Percentiles rank a stretch among this genome's conserved stretches.
Evolutionary conservation across 2,329 filamentous ascomycete genomes (phyloP).

Genomic region (Aspergillus nomiae): DNA sequence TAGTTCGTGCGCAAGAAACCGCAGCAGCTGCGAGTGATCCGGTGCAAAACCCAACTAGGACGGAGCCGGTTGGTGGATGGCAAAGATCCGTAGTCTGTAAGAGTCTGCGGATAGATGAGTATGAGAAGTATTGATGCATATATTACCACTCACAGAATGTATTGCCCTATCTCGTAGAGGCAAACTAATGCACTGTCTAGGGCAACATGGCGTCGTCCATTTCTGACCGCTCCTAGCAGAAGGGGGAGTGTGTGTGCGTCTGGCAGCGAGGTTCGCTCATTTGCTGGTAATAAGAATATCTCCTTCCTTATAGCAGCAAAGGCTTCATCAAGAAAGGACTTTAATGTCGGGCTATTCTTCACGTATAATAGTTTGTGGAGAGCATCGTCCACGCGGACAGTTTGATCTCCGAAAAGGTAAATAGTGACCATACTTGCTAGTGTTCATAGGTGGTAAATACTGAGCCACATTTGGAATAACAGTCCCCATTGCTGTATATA

Average conservation of each 20-base stretch:
- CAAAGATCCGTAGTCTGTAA: background rate
- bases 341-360: background rate
- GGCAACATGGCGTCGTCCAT: background rate
- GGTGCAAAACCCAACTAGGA: background rate
- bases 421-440: background rate
- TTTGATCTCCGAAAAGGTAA: background rate
- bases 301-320: background rate
- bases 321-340: background rate
- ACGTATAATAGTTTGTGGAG: background rate
- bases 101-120: background rate
- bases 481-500: background rate
- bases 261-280: background rate
- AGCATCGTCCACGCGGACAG: background rate
- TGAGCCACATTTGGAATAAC: background rate
- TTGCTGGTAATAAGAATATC: background rate
- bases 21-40: background rate
- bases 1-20: background rate
- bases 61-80: background rate
- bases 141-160: background rate
- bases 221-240: background rate
- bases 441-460: background rate
- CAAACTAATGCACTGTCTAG: background rate
- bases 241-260: background rate
- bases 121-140: accelerated
- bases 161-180: background rate